phyloP scores from a whole-genome alignment of 345 rosid genomes.

The Melastoma malabathricum region DNA sequence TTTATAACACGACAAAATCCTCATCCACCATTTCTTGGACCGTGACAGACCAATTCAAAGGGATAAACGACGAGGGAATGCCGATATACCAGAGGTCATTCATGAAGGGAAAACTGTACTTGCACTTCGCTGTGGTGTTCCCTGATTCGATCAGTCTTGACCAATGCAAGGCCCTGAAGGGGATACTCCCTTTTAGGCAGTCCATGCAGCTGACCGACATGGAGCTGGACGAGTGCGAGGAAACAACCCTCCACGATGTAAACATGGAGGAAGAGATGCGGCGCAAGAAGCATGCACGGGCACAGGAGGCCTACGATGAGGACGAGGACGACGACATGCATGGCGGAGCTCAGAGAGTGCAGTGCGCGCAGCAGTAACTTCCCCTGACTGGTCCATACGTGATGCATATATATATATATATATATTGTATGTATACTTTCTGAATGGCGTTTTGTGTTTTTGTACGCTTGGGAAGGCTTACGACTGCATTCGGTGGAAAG shows the following conservation, averaged over 20 bases:
- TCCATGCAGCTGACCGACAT: constrained; percentile 25
- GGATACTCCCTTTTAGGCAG: constrained; percentile 30
- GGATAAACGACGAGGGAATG: constrained; percentile 47
- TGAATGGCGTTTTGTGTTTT: no score
- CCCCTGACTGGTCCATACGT: constrained; percentile 22
- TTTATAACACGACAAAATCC: neutral
- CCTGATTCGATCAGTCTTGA: constrained; percentile 44
- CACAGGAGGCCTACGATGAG: constrained; percentile 54
- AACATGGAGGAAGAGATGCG: constrained; percentile 50
- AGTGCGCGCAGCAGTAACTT: constrained; percentile 56
- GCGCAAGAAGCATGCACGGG: constrained; percentile 37
- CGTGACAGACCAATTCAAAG: constrained; percentile 33
- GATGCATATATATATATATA: constrained; percentile 26
- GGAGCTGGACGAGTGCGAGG: constrained; percentile 67
- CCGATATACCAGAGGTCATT: constrained; percentile 44
- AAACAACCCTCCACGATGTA: constrained; percentile 55
- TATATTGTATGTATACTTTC: no score
- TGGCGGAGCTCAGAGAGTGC: constrained; percentile 52
- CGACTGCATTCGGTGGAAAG: no score
- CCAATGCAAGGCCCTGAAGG: constrained; percentile 37
- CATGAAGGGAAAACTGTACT: constrained; percentile 56
- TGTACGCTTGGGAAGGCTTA: no score
- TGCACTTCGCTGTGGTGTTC: constrained; percentile 46
- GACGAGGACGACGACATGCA: constrained; percentile 36
- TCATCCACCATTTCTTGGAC: no score